Base-by-base conservation (phyloP, 768 basidiomycete genomes). In the Calocybe cyanea region DNA sequence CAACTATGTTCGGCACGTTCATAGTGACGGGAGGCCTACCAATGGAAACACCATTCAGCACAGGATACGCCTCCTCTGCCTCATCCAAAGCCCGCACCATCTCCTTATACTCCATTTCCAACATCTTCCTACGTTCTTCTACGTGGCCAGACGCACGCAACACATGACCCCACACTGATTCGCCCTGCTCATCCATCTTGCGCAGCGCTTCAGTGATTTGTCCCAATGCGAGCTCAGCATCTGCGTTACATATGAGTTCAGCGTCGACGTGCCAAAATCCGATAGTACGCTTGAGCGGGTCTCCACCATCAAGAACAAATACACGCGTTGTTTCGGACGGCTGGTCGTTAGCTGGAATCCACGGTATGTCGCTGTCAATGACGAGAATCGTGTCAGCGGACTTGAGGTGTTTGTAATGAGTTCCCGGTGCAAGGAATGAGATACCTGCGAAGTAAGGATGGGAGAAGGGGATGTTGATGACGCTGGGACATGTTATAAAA, bases 341-440 rank as follows among this genome's bases (percentile, higher is more conserved):
- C 2, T 59, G 64, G 25, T 73, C 71, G 43, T 74, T 68, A 36
- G 57, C 65, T 1, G 78, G 72, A 20, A 83, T 77, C 81, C 84
- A 87, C 0, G 85, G 81, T 0, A 85, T 63, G 49, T 83, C 82
- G 7, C 69, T 70, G 46, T 87, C 85, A n/a, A 88, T 48, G 14
- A 85, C 64, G 8, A 88, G 62, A 14, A 88, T 70, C 3, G 79
- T 73, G 50, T 88, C 86, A 0, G 83, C 82, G 18, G 63, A 60
- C 24, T 65, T 63, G 15, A 87, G 70, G 40, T 72, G 67, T 1
- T 61, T 57, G 20, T 75, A 72, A 37, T 79, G 76, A 0, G 68
- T 67, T 19, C 61, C 69, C 2, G 69, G 63, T 0, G 57, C 62
- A 44, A 79, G 69, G 63, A 70, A 83, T 2, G 78, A 75, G 14